Percentiles rank a stretch among this genome's conserved stretches.
Evolutionary conservation across 257 asterid genomes (phyloP).

Genomic region (Rehmannia glutinosa): DNA sequence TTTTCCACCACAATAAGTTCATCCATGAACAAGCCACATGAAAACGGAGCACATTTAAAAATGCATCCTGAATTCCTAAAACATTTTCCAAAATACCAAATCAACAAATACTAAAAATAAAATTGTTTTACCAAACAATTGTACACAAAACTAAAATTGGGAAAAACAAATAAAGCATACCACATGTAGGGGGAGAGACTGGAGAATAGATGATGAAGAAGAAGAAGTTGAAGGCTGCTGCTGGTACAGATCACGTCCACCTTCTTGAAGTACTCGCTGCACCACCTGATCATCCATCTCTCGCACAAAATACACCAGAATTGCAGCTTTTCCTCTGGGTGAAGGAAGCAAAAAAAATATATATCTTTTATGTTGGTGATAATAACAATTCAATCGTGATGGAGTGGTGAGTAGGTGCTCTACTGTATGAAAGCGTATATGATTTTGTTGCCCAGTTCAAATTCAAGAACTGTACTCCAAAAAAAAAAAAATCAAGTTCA

Average conservation of each 20-base stretch:
- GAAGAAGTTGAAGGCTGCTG: constrained; percentile 85
- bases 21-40: constrained; percentile 3
- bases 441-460: not conserved
- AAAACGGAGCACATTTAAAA: constrained; percentile 2
- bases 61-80: constrained; percentile 13
- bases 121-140: not conserved
- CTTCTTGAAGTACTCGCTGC: constrained; percentile 89
- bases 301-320: not conserved
- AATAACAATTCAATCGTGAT: constrained; percentile 17
- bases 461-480: too few relatives aligned
- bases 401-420: too few relatives aligned
- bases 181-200: constrained; percentile 95
- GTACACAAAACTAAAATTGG: not conserved
- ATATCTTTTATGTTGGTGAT: not conserved
- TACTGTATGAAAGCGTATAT: not conserved
- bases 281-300: constrained; percentile 90
- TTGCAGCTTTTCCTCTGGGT: not conserved
- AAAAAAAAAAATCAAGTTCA: too few relatives aligned
- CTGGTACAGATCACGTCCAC: constrained; percentile 89
- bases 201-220: constrained; percentile 85
- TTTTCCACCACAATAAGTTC: not conserved
- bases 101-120: not conserved
- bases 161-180: constrained; percentile 27
- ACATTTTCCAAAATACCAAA: not conserved
- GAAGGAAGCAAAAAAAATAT: not conserved